Conservation (phyloP, 1,139 yeast genomes). For the Diutina pseudorugosa region DNA sequence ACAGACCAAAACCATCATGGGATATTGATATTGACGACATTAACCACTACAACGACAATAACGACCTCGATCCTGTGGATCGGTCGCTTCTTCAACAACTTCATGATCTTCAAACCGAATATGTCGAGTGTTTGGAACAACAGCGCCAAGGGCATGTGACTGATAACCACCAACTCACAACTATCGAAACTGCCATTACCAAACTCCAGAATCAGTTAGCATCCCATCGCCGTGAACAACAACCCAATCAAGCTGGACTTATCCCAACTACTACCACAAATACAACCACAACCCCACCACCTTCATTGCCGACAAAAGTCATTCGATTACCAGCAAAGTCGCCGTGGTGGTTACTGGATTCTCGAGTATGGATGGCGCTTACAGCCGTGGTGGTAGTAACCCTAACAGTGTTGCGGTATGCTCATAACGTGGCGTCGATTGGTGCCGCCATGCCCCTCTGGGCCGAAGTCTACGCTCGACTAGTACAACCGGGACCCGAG, state of each 20-base stretch:
- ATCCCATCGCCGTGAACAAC: too few relatives aligned
- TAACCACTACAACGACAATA: too few relatives aligned
- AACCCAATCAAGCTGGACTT: too few relatives aligned
- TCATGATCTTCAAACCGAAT: background rate
- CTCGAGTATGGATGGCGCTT: background rate
- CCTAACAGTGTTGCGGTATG: background rate
- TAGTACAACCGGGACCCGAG: background rate
- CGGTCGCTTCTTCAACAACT: too few relatives aligned
- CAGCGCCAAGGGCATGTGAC: background rate
- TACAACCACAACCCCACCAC: too few relatives aligned
- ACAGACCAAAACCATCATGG: too few relatives aligned
- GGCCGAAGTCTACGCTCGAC: background rate
- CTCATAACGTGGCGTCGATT: background rate
- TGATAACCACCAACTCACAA: background rate
- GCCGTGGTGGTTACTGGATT: background rate
- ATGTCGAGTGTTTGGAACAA: background rate
- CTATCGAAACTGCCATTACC: background rate
- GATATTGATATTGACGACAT: too few relatives aligned
- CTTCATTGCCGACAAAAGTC: too few relatives aligned
- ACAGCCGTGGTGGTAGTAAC: background rate
- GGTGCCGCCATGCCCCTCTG: background rate
- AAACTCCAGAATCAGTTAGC: too few relatives aligned
- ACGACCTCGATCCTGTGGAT: too few relatives aligned
- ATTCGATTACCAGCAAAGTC: background rate
- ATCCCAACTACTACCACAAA: too few relatives aligned